These are phyloP conservation scores for Colletotrichum sp. DNA, from an alignment of 2,329 filamentous ascomycete species.

Conservation along the genomic window DNA sequence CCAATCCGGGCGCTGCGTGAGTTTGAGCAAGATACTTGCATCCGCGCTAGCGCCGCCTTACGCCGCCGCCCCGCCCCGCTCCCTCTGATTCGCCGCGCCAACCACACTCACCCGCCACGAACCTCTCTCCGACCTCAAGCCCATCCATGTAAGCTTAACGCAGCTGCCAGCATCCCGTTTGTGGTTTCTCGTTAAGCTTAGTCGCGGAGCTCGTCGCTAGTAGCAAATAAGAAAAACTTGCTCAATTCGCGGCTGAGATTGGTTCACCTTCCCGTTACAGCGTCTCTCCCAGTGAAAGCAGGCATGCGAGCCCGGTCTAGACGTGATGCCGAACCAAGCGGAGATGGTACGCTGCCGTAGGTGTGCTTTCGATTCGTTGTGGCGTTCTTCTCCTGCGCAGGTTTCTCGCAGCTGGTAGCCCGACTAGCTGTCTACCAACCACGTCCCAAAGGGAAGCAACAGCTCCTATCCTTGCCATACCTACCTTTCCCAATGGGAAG, in stretches of 20 bases:
- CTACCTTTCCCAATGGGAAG: neutral
- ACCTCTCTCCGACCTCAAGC: neutral
- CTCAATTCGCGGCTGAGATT: slow-evolving; percentile 27
- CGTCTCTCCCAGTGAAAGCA: neutral
- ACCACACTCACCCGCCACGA: neutral
- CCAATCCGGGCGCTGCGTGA: slow-evolving; percentile 13
- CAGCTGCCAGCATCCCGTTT: neutral
- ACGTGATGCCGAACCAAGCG: neutral
- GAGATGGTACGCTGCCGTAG: neutral
- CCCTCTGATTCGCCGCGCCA: slow-evolving; percentile 12
- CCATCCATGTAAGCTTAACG: neutral
- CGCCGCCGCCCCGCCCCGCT: neutral
- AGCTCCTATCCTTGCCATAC: neutral
- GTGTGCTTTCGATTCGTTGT: neutral
- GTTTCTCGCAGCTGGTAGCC: neutral
- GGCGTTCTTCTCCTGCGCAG: neutral
- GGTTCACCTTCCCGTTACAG: slow-evolving; percentile 1
- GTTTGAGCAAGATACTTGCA: slow-evolving; percentile 26
- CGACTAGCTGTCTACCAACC: neutral
- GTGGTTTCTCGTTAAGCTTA: neutral
- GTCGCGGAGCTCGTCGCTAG: neutral
- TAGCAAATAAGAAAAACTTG: slow-evolving; percentile 22
- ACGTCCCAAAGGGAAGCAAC: neutral
- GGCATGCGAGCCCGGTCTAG: neutral
- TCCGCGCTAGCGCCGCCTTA: slow-evolving; percentile 17